Conservation (phyloP, 345 rosid species). For the Eucalyptus guilfoylei region DNA sequence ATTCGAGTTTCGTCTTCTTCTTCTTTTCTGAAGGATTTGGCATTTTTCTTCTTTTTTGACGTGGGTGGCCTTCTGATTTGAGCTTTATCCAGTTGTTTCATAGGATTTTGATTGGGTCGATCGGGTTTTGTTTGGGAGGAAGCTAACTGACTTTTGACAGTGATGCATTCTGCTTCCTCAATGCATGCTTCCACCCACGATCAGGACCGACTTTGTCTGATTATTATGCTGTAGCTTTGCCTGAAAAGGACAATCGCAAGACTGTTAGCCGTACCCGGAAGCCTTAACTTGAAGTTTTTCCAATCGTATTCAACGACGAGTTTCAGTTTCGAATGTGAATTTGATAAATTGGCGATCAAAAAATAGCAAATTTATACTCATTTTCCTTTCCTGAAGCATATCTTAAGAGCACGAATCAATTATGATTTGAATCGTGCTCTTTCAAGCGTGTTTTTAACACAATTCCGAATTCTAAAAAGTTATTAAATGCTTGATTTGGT, state of each 20-base stretch:
- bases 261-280: neutral
- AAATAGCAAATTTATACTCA: neutral
- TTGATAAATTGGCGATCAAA: neutral
- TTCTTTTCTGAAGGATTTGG: too few relatives aligned
- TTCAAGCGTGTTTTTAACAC: neutral
- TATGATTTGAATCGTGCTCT: neutral
- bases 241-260: neutral
- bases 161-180: neutral
- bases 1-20: neutral
- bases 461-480: neutral
- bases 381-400: neutral
- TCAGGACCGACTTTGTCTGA: neutral
- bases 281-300: neutral
- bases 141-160: neutral
- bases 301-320: neutral
- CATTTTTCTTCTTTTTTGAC: neutral
- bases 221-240: neutral
- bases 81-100: neutral
- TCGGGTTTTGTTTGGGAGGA: neutral
- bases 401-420: neutral
- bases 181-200: neutral
- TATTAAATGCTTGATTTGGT: neutral
- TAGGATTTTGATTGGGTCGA: conserved; percentile 13
- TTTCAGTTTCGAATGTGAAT: neutral
- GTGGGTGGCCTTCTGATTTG: neutral